Evolutionary conservation across 352 stramenopile genomes (phyloP).

Genomic region (Halophytophthora polymorphica): DNA sequence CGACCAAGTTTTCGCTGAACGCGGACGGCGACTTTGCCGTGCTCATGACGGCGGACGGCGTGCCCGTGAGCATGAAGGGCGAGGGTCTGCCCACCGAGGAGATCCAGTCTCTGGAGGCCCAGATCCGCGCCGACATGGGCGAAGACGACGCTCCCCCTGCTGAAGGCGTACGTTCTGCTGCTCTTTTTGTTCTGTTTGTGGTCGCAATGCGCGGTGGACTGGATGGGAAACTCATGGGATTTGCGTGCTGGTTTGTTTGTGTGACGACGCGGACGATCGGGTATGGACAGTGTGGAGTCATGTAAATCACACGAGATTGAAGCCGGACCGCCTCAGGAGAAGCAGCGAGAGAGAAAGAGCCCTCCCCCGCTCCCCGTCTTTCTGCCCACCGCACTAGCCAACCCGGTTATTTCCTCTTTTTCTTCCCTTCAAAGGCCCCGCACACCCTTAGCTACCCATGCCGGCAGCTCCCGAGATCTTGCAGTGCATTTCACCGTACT

Average conservation of each 20-base stretch:
- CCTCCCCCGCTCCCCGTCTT: background rate
- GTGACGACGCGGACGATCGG: background rate
- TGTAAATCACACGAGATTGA: slow-evolving; percentile 19
- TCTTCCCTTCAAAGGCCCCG: slow-evolving; percentile 19
- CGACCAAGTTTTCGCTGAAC: slow-evolving; percentile 80
- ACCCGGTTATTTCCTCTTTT: slow-evolving; percentile 10
- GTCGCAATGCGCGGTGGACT: background rate
- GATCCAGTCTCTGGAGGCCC: slow-evolving; percentile 55
- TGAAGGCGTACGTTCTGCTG: slow-evolving; percentile 44
- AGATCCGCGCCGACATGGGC: slow-evolving; percentile 45
- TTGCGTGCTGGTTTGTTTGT: slow-evolving; percentile 6
- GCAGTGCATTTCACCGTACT: too few species aligned
- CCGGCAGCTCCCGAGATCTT: too few species aligned
- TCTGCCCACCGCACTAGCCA: background rate
- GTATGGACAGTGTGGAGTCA: slow-evolving; percentile 25
- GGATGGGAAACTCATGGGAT: background rate
- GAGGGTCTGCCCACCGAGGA: slow-evolving; percentile 58
- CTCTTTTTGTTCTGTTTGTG: background rate
- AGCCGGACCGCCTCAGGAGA: slow-evolving; percentile 15
- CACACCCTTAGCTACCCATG: too few species aligned
- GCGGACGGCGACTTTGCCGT: slow-evolving; percentile 64
- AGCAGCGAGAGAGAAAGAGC: slow-evolving; percentile 11
- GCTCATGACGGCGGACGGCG: slow-evolving; percentile 57
- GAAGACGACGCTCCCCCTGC: slow-evolving; percentile 49
- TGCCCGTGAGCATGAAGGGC: slow-evolving; percentile 63